These are phyloP conservation scores for Thielaviopsis musarum DNA, from an alignment of 2,329 filamentous ascomycete genomes.

Conservation along the genomic window DNA sequence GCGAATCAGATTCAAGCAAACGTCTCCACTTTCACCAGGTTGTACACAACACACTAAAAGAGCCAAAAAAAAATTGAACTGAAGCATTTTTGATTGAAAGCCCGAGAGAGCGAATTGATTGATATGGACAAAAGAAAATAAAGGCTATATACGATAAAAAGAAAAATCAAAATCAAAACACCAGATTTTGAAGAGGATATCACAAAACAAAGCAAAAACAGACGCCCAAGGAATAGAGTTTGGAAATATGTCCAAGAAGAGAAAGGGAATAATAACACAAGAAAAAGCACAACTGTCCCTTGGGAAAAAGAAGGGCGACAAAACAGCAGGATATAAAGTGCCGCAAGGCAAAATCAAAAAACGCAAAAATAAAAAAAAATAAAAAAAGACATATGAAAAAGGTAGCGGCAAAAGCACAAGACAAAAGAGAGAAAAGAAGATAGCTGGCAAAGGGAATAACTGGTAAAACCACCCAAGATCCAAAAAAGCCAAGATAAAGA, in stretches of 20 bases:
- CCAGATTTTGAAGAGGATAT: slow-evolving; percentile 3
- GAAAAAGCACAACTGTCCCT: slow-evolving; percentile 1
- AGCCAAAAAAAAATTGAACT: too few relatives aligned
- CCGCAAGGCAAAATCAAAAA: neutral
- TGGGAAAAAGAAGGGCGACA: neutral
- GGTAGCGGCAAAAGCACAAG: neutral
- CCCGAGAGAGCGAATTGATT: neutral
- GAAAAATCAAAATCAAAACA: neutral
- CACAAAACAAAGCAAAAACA: neutral
- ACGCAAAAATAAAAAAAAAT: neutral
- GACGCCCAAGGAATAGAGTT: neutral
- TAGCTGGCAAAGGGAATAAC: neutral
- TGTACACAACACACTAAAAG: too few relatives aligned
- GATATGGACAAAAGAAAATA: neutral
- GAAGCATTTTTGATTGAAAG: neutral
- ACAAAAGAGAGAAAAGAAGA: slow-evolving; percentile 1
- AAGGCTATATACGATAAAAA: neutral
- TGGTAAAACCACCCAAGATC: neutral
- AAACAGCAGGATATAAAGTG: neutral
- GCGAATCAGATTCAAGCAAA: too few relatives aligned
- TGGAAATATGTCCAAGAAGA: slow-evolving; percentile 1
- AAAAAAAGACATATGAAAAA: neutral
- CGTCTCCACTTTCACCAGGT: too few relatives aligned
- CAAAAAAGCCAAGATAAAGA: neutral
- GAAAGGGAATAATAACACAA: neutral